Conservation (phyloP, 2,329 filamentous ascomycete species). For the Grosmannia clavigera region DNA sequence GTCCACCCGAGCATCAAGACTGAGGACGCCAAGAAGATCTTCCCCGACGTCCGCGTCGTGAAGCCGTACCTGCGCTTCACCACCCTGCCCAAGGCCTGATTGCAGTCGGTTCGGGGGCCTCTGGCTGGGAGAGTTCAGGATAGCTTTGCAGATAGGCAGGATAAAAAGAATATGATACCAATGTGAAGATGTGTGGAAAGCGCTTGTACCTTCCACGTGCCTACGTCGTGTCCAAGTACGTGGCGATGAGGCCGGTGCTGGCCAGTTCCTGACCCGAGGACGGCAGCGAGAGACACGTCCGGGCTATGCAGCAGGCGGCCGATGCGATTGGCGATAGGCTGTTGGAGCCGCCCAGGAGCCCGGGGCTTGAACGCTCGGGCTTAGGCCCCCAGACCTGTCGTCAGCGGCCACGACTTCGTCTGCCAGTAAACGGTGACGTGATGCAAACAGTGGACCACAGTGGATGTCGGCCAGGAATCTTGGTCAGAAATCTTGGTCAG, state of each 20-base stretch:
- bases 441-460: not conserved
- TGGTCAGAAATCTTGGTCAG: no score
- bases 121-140: not conserved
- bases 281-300: not conserved
- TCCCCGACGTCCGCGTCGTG: constrained; percentile 60
- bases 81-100: constrained; percentile 38
- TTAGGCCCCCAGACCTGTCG: not conserved
- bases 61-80: constrained; percentile 69
- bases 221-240: not conserved
- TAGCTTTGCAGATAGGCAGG: not conserved
- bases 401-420: not conserved
- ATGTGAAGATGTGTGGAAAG: not conserved
- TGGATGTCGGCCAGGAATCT: no score
- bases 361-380: not conserved
- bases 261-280: not conserved
- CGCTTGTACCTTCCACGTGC: not conserved
- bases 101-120: not conserved
- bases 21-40: constrained; percentile 76
- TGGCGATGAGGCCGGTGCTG: no score
- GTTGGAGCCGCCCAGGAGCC: not conserved
- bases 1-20: constrained; percentile 74
- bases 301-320: not conserved
- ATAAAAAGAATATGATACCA: not conserved
- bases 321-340: not conserved
- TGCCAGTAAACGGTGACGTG: not conserved